Evolutionary conservation across 345 rosid genomes (phyloP).

Genomic region (Populus alba): DNA sequence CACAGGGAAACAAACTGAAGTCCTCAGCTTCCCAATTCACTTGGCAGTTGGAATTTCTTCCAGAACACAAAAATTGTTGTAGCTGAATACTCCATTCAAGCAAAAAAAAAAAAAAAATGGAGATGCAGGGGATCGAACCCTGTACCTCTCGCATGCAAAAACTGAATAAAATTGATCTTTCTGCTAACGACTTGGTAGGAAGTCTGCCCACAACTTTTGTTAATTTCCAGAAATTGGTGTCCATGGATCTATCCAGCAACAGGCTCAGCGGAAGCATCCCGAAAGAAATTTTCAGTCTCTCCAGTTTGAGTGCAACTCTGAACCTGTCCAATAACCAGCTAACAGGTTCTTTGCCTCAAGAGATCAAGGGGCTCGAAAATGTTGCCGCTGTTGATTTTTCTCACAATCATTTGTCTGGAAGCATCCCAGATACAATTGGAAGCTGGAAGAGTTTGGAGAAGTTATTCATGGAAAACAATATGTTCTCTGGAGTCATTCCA

Average conservation of each 20-base stretch:
- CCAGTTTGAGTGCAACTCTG: conserved; percentile 35
- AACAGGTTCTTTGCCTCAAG: conserved; percentile 36
- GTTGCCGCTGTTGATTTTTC: conserved; percentile 47
- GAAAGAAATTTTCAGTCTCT: conserved; percentile 38
- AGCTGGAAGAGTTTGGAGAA: conserved; percentile 48
- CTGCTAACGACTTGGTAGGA: conserved; percentile 40
- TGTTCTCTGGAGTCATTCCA: conserved; percentile 41
- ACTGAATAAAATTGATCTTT: conserved; percentile 40
- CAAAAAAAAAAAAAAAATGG: too few relatives aligned
- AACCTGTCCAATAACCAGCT: conserved; percentile 45
- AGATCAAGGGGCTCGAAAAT: conserved; percentile 28
- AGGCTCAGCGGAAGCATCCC: conserved; percentile 46
- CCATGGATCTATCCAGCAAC: conserved; percentile 50
- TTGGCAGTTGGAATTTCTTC: too few relatives aligned
- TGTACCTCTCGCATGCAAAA: conserved; percentile 42
- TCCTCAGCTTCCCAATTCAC: too few relatives aligned
- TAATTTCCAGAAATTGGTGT: conserved; percentile 36
- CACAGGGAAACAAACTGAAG: too few relatives aligned
- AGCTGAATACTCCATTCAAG: too few relatives aligned
- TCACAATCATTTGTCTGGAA: conserved; percentile 37
- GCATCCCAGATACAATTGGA: conserved; percentile 38
- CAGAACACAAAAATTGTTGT: too few relatives aligned
- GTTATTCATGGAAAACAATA: conserved; percentile 38
- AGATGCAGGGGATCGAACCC: conserved; percentile 84
- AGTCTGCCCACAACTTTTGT: conserved; percentile 36